Evolutionary conservation across 345 rosid species (phyloP).

Genomic region (Nasturtium officinale): DNA sequence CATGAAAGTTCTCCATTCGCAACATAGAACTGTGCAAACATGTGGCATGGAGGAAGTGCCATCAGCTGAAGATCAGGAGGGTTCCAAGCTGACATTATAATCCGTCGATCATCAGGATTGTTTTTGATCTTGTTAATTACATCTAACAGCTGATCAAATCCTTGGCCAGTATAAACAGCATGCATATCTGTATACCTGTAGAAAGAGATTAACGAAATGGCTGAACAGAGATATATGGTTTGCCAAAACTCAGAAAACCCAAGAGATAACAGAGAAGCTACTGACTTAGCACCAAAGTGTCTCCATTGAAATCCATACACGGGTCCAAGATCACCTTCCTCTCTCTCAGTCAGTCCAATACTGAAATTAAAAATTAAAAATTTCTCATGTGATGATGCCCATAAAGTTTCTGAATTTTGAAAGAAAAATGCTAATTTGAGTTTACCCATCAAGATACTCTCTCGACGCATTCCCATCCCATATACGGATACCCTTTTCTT

Average conservation of each 20-base stretch:
- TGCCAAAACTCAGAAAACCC: conserved; percentile 4
- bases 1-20: conserved; percentile 92
- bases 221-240: background rate
- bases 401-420: background rate
- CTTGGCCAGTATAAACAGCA: conserved; percentile 91
- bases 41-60: conserved; percentile 99
- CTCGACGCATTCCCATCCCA: conserved; percentile 99
- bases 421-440: background rate
- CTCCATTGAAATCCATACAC: conserved; percentile 99
- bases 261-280: conserved; percentile 28
- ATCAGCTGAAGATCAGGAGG: conserved; percentile 89
- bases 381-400: background rate
- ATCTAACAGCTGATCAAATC: conserved; percentile 92
- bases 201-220: background rate
- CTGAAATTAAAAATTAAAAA: conserved; percentile 45
- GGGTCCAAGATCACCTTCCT: conserved; percentile 96
- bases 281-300: conserved; percentile 94
- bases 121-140: conserved; percentile 91
- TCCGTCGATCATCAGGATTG: conserved; percentile 86
- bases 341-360: conserved; percentile 76
- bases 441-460: conserved; percentile 81
- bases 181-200: conserved; percentile 91
- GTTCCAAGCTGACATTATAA: conserved; percentile 95
- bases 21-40: conserved; percentile 97
- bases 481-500: conserved; percentile 84